Conservation (phyloP, 2,329 filamentous ascomycete species). For the Arthrobotrys entomopaga region DNA sequence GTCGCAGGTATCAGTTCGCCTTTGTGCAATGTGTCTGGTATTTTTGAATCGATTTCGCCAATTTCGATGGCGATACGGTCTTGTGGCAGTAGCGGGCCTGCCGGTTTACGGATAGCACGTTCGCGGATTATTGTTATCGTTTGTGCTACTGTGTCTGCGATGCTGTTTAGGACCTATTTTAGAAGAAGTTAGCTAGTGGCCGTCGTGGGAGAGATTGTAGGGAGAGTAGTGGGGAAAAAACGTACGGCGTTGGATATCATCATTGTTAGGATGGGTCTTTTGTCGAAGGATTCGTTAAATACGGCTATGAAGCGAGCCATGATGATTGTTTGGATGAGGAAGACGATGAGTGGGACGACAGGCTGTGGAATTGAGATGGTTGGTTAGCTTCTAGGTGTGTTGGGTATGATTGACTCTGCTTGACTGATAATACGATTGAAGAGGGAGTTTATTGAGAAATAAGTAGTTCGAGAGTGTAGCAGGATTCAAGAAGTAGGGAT, state of each 20-base stretch:
- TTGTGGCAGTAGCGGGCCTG: conserved; percentile 69
- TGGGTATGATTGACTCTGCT: conserved; percentile 57
- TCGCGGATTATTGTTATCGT: conserved; percentile 84
- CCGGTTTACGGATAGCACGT: conserved; percentile 72
- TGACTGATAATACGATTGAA: conserved; percentile 10
- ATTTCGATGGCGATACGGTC: conserved; percentile 87
- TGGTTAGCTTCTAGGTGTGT: conserved; percentile 44
- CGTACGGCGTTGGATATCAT: conserved; percentile 96
- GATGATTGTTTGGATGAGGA: conserved; percentile 88
- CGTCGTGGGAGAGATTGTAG: conserved; percentile 45
- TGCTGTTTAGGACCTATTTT: conserved; percentile 79
- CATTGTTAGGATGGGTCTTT: conserved; percentile 95
- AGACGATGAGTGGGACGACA: conserved; percentile 82
- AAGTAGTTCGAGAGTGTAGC: background rate
- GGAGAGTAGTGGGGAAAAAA: conserved; percentile 48
- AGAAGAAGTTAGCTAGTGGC: conserved; percentile 38
- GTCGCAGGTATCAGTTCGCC: conserved; percentile 75
- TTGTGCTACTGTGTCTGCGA: conserved; percentile 96
- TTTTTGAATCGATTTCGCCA: conserved; percentile 84
- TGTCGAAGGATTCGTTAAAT: conserved; percentile 94
- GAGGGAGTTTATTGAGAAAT: background rate
- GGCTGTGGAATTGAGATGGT: conserved; percentile 69
- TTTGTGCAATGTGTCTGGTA: conserved; percentile 70
- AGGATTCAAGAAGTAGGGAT: background rate
- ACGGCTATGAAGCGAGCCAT: conserved; percentile 82